Evolutionary conservation across 2,329 filamentous ascomycete genomes (phyloP).

Genomic region (Apiospora kogelbergensis): DNA sequence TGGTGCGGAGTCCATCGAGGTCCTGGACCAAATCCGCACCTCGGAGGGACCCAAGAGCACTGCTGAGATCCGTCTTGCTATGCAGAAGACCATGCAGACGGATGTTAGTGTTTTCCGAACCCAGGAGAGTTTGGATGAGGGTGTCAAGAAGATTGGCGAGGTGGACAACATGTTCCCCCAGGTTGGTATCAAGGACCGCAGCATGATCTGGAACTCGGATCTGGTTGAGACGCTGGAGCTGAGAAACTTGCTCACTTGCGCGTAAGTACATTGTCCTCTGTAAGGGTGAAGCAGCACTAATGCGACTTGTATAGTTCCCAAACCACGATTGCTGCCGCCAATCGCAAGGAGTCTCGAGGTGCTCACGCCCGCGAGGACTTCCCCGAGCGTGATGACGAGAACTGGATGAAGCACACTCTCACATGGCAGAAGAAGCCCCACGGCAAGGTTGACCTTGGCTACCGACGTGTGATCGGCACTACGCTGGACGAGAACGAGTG

Average conservation of each 20-base stretch:
- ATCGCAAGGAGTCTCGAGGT: constrained; percentile 95
- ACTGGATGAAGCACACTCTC: constrained; percentile 99
- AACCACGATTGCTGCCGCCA: constrained; percentile 86
- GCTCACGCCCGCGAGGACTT: constrained; percentile 96
- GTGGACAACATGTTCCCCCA: constrained; percentile 80
- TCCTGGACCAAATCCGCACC: constrained; percentile 82
- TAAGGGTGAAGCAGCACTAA: constrained; percentile 8
- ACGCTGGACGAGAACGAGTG: constrained; percentile 96
- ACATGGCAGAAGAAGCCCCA: constrained; percentile 94
- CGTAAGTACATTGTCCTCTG: constrained; percentile 58
- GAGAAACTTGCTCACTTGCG: constrained; percentile 93
- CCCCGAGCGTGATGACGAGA: constrained; percentile 90
- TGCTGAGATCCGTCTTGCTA: constrained; percentile 81
- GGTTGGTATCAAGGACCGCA: constrained; percentile 94
- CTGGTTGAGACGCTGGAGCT: constrained; percentile 95
- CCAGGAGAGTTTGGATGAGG: constrained; percentile 89
- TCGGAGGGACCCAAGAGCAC: constrained; percentile 84
- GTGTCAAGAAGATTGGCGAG: constrained; percentile 82
- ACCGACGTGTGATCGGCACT: constrained; percentile 77
- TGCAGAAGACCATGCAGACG: constrained; percentile 98
- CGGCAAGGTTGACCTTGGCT: constrained; percentile 80
- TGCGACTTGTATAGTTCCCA: constrained; percentile 61
- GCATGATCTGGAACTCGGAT: constrained; percentile 99
- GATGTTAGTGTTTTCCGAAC: constrained; percentile 97
- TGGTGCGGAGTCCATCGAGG: constrained; percentile 81